Base-by-base conservation (phyloP, 176 grass and related monocot genomes). In the Microstegium vimineum region DNA sequence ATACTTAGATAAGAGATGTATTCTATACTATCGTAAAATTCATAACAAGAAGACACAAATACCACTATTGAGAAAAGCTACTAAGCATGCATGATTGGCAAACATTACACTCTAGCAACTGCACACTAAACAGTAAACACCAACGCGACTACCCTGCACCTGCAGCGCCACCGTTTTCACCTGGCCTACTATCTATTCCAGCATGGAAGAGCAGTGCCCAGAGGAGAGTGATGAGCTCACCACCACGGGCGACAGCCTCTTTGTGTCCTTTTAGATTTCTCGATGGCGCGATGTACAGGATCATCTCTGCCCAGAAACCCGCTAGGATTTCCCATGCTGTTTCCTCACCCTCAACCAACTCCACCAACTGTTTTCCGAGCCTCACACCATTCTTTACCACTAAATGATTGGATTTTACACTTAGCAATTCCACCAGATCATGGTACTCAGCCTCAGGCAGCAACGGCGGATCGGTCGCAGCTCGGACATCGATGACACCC, bases 201-300 rank as follows among this genome's bases (percentile, higher is more conserved):
- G 33, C 22, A 23, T 81, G 65, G 22, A 23, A 36, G 45, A 81
- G 78, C 32, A 68, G 26, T 1, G 63, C 52, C 79, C 49, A 81
- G 10, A 81, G 5, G 5, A 71, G 49, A 6, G 79, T 82, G 23
- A 71, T 61, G 1, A 81, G 64, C 46, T 81, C 78, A 5, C 78
- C 78, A 2, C 64, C 78, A 0, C 78, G 64, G 13, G 45, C 63
- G 10, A 81, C 12, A 22, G 52, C 80, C 13, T 13, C 16, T 4
- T 23, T 71, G 57, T 74, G 81, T 0, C 13, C 69, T 10, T 64
- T n/a, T 2, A 82, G 38, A 6, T 82, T 82, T 11, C 64, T n/a
- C 1, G 81, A 82, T 0, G 57, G 81, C 38, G 81, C 57, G 1
- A 63, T 1, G 1, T 18, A 49, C 4, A 82, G 8, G 20, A 82